Evolutionary conservation across 164 flowering plant genomes (phyloP).

Genomic region (Santalum album): DNA sequence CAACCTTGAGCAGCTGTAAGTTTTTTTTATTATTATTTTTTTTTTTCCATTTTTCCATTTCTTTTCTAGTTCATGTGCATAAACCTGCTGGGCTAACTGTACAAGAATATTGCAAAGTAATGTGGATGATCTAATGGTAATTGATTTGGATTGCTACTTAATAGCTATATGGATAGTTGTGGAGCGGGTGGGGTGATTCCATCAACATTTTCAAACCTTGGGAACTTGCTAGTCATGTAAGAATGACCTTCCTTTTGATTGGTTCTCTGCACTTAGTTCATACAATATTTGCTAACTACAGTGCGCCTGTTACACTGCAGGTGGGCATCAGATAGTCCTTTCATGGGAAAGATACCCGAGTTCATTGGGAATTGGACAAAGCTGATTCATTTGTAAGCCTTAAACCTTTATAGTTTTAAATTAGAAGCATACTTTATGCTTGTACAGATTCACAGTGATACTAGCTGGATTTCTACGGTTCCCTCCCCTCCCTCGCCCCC

Average conservation of each 20-base stretch:
- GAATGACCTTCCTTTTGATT: neutral
- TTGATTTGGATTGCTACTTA: neutral
- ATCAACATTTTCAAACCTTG: slow-evolving; percentile 21
- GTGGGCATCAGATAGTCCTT: slow-evolving; percentile 12
- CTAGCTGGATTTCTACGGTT: neutral
- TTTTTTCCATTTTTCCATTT: no score
- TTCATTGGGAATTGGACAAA: slow-evolving; percentile 15
- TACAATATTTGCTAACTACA: neutral
- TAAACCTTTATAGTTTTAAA: neutral
- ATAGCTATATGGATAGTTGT: slow-evolving; percentile 27
- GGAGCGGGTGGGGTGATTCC: slow-evolving; percentile 39
- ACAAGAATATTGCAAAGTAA: neutral
- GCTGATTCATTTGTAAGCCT: slow-evolving; percentile 9
- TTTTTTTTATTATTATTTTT: neutral
- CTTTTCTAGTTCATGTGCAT: no score
- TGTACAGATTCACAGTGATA: neutral
- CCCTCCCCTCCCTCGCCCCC: no score
- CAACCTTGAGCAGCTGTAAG: slow-evolving; percentile 6
- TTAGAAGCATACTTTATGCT: neutral
- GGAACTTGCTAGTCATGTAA: slow-evolving; percentile 24
- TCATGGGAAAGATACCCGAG: slow-evolving; percentile 12
- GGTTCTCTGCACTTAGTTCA: neutral
- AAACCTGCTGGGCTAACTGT: neutral
- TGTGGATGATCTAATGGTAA: neutral
- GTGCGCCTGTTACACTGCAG: slow-evolving; percentile 1